These are phyloP conservation scores for Purshia tridentata DNA, from an alignment of 306 rosid genomes.

Conservation along the genomic window DNA sequence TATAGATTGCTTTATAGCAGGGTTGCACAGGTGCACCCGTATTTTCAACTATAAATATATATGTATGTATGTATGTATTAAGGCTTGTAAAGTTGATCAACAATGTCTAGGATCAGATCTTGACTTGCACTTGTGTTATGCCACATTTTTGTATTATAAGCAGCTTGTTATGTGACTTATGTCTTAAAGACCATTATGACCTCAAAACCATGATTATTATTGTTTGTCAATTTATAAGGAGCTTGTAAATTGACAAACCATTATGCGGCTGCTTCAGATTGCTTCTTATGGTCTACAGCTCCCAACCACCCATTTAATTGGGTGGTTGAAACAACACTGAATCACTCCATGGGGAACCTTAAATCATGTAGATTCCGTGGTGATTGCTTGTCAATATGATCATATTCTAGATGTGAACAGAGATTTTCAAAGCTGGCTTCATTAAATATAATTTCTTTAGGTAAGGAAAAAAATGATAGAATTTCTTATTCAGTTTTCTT, in stretches of 20 bases:
- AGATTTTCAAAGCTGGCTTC: too few species aligned
- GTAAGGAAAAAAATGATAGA: too few species aligned
- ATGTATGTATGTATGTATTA: not conserved
- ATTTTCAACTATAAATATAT: not conserved
- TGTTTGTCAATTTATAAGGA: not conserved
- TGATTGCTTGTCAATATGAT: not conserved
- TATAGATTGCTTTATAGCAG: conserved; percentile 20
- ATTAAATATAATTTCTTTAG: too few species aligned
- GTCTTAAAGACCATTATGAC: not conserved
- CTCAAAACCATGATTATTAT: not conserved
- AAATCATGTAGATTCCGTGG: not conserved
- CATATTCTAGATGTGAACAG: not conserved
- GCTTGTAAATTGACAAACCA: conserved; percentile 5
- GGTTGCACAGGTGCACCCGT: conserved; percentile 2
- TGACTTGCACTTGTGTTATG: not conserved
- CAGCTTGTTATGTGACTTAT: not conserved
- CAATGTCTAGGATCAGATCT: not conserved
- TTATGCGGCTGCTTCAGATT: not conserved
- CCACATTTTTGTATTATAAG: conserved; percentile 17
- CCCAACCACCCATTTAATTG: not conserved
- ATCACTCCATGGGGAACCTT: not conserved
- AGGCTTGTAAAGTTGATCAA: conserved; percentile 15
- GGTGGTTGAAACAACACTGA: not conserved
- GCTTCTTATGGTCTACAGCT: not conserved
- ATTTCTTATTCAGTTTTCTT: too few species aligned